phyloP scores from a whole-genome alignment of 257 asterid species.

The Eustoma russellianum region DNA sequence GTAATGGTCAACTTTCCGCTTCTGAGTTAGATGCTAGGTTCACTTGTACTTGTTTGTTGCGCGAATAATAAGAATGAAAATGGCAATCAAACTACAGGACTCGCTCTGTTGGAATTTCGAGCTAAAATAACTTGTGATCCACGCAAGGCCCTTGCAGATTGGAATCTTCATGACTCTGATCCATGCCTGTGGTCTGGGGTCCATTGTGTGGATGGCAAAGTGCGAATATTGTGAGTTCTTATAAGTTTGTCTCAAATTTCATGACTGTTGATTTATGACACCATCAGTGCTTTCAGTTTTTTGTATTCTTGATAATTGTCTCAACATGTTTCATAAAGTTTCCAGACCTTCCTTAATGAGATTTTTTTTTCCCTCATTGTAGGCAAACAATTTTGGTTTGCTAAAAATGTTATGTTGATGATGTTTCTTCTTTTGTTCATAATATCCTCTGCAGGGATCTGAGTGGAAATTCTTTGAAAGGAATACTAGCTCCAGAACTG shows the following conservation, averaged over 20 bases:
- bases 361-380: background rate
- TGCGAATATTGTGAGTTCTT: constrained; percentile 59
- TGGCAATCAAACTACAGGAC: constrained; percentile 40
- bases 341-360: no score
- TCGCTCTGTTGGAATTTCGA: constrained; percentile 54
- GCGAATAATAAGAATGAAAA: no score
- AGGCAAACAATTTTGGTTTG: background rate
- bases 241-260: background rate
- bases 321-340: background rate
- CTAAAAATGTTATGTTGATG: background rate
- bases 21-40: background rate
- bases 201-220: constrained; percentile 56
- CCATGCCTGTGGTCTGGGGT: constrained; percentile 88
- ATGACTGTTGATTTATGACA: background rate
- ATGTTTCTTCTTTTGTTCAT: background rate
- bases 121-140: constrained; percentile 57
- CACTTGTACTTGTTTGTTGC: background rate
- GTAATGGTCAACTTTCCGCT: constrained; percentile 23
- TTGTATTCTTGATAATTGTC: no score
- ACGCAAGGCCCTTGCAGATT: constrained; percentile 47
- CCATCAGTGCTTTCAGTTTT: no score
- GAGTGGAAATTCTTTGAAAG: constrained; percentile 52
- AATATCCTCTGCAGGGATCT: constrained; percentile 50
- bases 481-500: constrained; percentile 65
- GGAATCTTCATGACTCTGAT: constrained; percentile 54